Percentiles rank a stretch among this genome's conserved stretches.
phyloP scores from a whole-genome alignment of 2,329 filamentous ascomycete species.

The Ceratocystis albifundus region DNA sequence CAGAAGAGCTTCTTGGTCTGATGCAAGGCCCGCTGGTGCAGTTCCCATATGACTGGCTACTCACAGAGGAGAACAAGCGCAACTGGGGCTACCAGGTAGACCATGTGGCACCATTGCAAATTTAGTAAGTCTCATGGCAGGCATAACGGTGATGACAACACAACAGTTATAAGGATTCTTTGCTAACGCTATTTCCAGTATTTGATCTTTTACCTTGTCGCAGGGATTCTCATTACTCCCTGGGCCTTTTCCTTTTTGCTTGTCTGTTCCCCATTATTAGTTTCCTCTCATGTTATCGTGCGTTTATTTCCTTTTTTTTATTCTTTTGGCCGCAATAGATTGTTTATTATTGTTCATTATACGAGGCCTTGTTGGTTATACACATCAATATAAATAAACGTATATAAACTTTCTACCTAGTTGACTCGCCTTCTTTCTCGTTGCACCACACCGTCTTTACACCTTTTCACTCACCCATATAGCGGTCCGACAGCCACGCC shows the following conservation, averaged over 20 bases:
- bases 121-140: constrained; percentile 58
- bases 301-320: background rate
- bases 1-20: constrained; percentile 68
- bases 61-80: constrained; percentile 78
- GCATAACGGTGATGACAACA: background rate
- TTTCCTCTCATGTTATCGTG: background rate
- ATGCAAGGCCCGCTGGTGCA: constrained; percentile 80
- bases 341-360: background rate
- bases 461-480: constrained; percentile 82
- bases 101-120: constrained; percentile 88
- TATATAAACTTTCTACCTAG: background rate
- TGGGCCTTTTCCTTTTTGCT: background rate
- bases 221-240: background rate
- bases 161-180: background rate
- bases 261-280: background rate
- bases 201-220: background rate
- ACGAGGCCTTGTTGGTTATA: constrained; percentile 6
- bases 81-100: constrained; percentile 98
- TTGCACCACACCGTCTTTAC: constrained; percentile 29
- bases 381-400: constrained; percentile 15
- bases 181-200: constrained; percentile 10
- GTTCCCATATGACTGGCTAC: constrained; percentile 94
- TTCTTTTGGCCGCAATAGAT: background rate
- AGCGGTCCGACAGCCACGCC: constrained; percentile 78
- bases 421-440: background rate